Evolutionary conservation across 2,329 filamentous ascomycete genomes (phyloP).

Genomic region (Fusarium fujikuroi): DNA sequence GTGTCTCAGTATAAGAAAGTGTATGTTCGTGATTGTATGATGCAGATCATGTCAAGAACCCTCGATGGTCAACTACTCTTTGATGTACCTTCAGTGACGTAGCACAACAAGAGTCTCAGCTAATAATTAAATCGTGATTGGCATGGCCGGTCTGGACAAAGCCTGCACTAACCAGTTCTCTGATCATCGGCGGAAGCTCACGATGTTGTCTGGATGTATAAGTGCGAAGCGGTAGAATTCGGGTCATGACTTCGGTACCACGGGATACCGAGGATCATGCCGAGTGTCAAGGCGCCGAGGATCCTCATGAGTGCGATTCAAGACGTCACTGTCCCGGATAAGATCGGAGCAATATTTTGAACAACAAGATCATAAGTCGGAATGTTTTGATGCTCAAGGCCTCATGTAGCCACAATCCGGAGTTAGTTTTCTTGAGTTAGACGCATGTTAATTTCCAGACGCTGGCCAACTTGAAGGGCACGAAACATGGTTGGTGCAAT

Average conservation of each 20-base stretch:
- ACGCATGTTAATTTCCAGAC: conserved; percentile 34
- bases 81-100: neutral
- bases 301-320: conserved; percentile 14
- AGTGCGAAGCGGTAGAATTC: conserved; percentile 28
- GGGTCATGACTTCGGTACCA: conserved; percentile 34
- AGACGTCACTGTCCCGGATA: conserved; percentile 36
- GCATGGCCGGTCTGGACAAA: neutral
- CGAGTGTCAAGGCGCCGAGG: conserved; percentile 33
- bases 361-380: conserved; percentile 25
- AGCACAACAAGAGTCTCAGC: neutral
- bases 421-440: conserved; percentile 5
- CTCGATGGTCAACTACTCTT: neutral
- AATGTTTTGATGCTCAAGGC: neutral
- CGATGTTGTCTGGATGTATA: conserved; percentile 18
- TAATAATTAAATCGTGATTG: neutral
- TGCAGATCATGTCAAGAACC: neutral
- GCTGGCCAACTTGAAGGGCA: conserved; percentile 32
- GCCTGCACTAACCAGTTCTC: neutral
- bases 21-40: conserved; percentile 7
- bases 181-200: neutral
- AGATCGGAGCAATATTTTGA: conserved; percentile 22
- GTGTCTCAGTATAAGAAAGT: neutral
- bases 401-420: conserved; percentile 40
- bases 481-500: conserved; percentile 15
- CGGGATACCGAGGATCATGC: conserved; percentile 41